Evolutionary conservation across 768 basidiomycete species (phyloP), one percentile per base, ranked within the genome.

Genomic region (Amanita muscaria): DNA sequence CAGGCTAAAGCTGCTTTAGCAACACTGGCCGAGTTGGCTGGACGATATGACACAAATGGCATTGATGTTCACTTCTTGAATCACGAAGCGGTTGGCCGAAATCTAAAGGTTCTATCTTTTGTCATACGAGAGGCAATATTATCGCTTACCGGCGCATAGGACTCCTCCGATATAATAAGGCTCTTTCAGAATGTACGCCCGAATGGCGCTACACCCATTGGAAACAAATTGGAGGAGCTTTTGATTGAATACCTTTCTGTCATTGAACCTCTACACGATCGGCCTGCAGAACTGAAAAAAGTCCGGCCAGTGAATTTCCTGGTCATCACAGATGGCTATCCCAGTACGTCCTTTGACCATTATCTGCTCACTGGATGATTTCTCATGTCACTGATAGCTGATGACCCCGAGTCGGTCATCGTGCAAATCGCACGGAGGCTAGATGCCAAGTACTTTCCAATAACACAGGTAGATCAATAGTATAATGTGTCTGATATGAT

Each of bases 51-150:
- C 49, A 54, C 50, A 5, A 71, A 80, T 46, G 81, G 81, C 2
- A 71, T 83, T 31, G 80, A 83, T 47, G 64, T 83, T 3, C 59
- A 75, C 51, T 83, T 83, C 60, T 53, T 83, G 42, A 81, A 82
- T 48, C 56, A 65, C 40, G 32, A 44, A 23, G 52, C 44, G 42
- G 52, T 53, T 25, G 66, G 65, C 0, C 36, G 43, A 8, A 64
- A 67, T 46, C 37, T 77, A 46, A 70, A 64, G 61, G 76, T 64
- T 46, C 38, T 56, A 35, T 4, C 29, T 22, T 19, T 21, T 25
- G 14, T 29, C 24, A 4, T n/a, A 29, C 15, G 7, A 15, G 23
- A 10, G 14, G 11, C 2, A 40, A 10, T 21, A 18, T 29, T 6
- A 6, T 29, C 24, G 38, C 38, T 33, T 12, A 34, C 24, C 30